A percentile compares a stretch with the other conserved stretches of the same genome.
Evolutionary conservation across 2,329 filamentous ascomycete genomes (phyloP).

Genomic region (Alternaria triticimaculans): DNA sequence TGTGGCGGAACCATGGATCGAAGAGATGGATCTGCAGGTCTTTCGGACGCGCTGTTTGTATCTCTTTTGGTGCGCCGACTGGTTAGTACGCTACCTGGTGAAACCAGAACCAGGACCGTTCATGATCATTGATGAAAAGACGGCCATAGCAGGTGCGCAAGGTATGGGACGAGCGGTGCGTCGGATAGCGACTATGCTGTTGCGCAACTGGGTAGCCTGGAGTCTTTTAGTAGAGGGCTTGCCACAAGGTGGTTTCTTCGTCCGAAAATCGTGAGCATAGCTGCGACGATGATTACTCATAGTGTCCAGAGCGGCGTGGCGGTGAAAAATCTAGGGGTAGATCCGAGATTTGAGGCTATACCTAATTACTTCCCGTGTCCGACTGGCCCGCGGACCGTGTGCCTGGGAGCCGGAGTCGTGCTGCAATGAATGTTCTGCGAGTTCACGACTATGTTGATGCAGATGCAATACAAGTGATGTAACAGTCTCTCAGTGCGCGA

Average conservation of each 20-base stretch:
- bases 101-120: not conserved
- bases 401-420: not conserved
- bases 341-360: not conserved
- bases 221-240: slow-evolving; percentile 18
- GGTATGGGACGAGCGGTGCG: not conserved
- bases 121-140: slow-evolving; percentile 1
- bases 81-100: slow-evolving; percentile 12
- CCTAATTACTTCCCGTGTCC: not conserved
- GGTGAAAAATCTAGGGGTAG: not conserved
- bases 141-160: not conserved
- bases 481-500: not conserved
- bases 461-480: not conserved
- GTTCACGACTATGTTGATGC: not conserved
- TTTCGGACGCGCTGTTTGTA: slow-evolving; percentile 16
- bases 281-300: not conserved
- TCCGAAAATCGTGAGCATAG: not conserved
- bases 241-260: slow-evolving; percentile 9
- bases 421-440: not conserved
- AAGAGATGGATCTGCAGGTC: slow-evolving; percentile 9
- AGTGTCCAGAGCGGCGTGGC: not conserved
- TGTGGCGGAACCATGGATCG: slow-evolving; percentile 1
- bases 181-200: slow-evolving; percentile 1
- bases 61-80: slow-evolving; percentile 23
- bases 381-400: not conserved
- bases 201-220: slow-evolving; percentile 25